Conservation (phyloP, 2,329 filamentous ascomycete species). For the Fusarium globosum region DNA sequence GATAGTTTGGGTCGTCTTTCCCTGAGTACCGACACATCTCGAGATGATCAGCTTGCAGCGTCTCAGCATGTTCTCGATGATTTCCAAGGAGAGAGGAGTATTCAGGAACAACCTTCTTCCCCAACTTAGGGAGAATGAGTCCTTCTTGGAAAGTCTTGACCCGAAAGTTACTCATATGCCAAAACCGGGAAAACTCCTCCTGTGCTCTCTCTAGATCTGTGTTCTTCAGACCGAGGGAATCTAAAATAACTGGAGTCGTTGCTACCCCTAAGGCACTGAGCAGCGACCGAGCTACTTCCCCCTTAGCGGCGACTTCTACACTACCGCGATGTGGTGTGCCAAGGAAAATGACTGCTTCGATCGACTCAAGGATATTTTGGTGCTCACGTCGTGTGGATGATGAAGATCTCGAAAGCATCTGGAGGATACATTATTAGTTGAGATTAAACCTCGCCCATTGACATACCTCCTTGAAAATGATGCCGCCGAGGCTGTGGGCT, state of each 20-base stretch:
- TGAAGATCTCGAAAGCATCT: not conserved
- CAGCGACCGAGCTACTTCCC: not conserved
- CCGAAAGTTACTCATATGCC: not conserved
- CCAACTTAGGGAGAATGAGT: accelerated
- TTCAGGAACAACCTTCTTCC: not conserved
- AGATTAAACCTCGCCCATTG: accelerated
- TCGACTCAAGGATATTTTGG: accelerated
- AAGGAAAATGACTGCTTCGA: not conserved
- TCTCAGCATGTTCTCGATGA: accelerated
- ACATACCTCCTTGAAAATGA: not conserved
- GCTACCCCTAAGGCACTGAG: not conserved
- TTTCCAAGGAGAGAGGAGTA: not conserved
- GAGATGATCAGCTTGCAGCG: not conserved
- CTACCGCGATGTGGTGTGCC: not conserved
- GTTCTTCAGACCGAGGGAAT: accelerated
- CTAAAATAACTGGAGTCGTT: not conserved
- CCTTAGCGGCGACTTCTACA: not conserved
- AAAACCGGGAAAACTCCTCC: not conserved
- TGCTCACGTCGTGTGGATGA: accelerated
- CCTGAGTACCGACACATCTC: not conserved
- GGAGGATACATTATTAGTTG: accelerated
- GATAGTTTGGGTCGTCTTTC: not conserved
- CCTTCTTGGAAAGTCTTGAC: not conserved
- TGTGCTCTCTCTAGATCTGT: not conserved
- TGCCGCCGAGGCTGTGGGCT: not conserved